Conservation (phyloP, 768 basidiomycete genomes). For the Rhizopogon rudus region DNA sequence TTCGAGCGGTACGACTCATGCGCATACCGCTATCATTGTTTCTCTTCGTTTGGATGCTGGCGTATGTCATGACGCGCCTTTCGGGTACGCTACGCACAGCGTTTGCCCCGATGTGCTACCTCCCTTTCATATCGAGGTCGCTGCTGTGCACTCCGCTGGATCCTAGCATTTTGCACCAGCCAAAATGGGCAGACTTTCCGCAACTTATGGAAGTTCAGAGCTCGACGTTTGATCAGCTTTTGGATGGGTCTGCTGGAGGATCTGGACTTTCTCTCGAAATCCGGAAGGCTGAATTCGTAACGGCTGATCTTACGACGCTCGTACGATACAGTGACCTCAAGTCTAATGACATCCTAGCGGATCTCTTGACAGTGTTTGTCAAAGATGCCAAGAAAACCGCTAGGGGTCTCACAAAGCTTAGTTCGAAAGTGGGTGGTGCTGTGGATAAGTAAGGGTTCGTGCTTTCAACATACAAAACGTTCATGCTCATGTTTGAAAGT, state of each 20-base stretch:
- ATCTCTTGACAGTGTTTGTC: constrained; percentile 49
- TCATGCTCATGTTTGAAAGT: not conserved
- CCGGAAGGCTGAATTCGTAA: constrained; percentile 76
- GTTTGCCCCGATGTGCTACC: constrained; percentile 53
- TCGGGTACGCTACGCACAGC: constrained; percentile 39
- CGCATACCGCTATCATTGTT: constrained; percentile 52
- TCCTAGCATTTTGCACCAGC: constrained; percentile 6
- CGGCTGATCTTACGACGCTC: constrained; percentile 57
- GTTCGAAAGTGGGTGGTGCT: constrained; percentile 64
- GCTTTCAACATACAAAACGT: not conserved
- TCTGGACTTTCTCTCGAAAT: constrained; percentile 61
- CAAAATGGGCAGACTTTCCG: constrained; percentile 57
- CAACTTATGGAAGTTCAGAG: constrained; percentile 55
- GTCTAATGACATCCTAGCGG: constrained; percentile 52
- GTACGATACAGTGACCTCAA: constrained; percentile 60
- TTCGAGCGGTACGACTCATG: constrained; percentile 42
- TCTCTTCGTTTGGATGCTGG: constrained; percentile 47
- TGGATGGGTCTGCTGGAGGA: constrained; percentile 54
- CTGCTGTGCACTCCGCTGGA: constrained; percentile 33
- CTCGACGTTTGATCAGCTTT: constrained; percentile 55
- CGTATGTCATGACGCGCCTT: constrained; percentile 37
- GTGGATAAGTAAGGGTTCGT: constrained; percentile 59
- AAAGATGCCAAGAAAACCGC: constrained; percentile 57
- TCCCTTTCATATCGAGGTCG: constrained; percentile 54
- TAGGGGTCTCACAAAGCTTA: constrained; percentile 55